Conservation (phyloP, 1,284 basidiomycete species). For the Heterobasidion irregulare region DNA sequence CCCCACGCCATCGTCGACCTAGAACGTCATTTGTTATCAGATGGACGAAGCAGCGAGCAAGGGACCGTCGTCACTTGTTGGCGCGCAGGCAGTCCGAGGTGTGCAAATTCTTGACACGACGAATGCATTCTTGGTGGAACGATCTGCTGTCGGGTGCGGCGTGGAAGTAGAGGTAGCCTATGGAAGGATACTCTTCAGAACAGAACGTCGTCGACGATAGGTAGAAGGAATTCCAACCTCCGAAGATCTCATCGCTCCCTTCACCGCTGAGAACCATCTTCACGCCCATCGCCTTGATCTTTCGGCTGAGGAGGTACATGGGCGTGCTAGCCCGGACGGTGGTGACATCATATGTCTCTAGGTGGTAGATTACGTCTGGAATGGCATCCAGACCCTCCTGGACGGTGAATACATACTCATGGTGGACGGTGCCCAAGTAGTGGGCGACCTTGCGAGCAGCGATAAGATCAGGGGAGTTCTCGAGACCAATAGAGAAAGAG, state of each 20-base stretch:
- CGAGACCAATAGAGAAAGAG: slow-evolving; percentile 96
- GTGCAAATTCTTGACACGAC: slow-evolving; percentile 96
- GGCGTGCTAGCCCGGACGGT: slow-evolving; percentile 97
- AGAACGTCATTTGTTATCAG: background rate
- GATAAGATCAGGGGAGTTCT: slow-evolving; percentile 91
- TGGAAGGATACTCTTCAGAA: background rate
- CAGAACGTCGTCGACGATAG: background rate
- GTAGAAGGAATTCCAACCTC: slow-evolving; percentile 42
- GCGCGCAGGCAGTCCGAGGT: slow-evolving; percentile 97
- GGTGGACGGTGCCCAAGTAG: slow-evolving; percentile 92
- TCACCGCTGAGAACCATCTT: slow-evolving; percentile 99
- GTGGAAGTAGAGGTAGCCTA: slow-evolving; percentile 99
- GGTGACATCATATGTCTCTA: slow-evolving; percentile 99
- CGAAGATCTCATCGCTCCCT: slow-evolving; percentile 96
- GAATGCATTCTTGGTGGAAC: slow-evolving; percentile 95
- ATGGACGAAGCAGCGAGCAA: background rate
- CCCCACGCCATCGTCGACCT: slow-evolving; percentile 99
- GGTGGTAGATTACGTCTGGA: slow-evolving; percentile 96
- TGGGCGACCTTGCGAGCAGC: slow-evolving; percentile 93
- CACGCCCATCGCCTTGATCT: slow-evolving; percentile 99
- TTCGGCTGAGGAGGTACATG: slow-evolving; percentile 94
- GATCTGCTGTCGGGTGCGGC: slow-evolving; percentile 86
- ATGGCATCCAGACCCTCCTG: slow-evolving; percentile 98
- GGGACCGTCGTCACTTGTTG: slow-evolving; percentile 71
- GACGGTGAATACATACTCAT: slow-evolving; percentile 98